These are phyloP conservation scores for Blumeria graminis DNA, from an alignment of 2,329 filamentous ascomycete species.

Conservation along the genomic window DNA sequence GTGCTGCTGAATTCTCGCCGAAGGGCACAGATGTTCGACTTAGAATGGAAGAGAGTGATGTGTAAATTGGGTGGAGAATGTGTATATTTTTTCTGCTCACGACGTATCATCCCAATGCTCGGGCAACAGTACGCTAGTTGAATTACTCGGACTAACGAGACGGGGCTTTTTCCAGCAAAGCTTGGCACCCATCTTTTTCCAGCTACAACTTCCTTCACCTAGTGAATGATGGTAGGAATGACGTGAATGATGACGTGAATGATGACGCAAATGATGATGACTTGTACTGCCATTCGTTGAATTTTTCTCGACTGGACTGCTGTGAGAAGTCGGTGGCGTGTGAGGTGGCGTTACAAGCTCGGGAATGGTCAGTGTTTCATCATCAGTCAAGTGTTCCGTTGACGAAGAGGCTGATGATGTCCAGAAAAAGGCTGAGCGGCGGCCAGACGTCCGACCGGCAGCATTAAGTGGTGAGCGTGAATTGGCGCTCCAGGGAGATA, in stretches of 20 bases:
- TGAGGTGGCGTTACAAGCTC: conserved; percentile 54
- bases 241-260: conserved; percentile 12
- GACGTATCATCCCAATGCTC: no score
- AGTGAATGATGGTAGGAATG: conserved; percentile 9
- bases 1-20: no score
- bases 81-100: no score
- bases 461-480: background rate
- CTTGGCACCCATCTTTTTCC: conserved; percentile 40
- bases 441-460: background rate
- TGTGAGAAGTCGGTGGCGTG: conserved; percentile 38
- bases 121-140: no score
- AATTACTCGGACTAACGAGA: conserved; percentile 11
- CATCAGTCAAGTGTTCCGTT: background rate
- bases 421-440: background rate
- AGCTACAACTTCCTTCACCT: conserved; percentile 23
- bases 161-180: conserved; percentile 31
- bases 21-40: no score
- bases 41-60: no score
- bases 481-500: background rate
- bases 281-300: background rate
- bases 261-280: background rate
- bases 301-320: background rate
- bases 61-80: no score
- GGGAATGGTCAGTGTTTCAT: conserved; percentile 14
- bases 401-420: background rate